Percentiles rank a stretch among this genome's conserved stretches.
Conservation (phyloP, 441 rosid species). For the Lepidium campestre region DNA sequence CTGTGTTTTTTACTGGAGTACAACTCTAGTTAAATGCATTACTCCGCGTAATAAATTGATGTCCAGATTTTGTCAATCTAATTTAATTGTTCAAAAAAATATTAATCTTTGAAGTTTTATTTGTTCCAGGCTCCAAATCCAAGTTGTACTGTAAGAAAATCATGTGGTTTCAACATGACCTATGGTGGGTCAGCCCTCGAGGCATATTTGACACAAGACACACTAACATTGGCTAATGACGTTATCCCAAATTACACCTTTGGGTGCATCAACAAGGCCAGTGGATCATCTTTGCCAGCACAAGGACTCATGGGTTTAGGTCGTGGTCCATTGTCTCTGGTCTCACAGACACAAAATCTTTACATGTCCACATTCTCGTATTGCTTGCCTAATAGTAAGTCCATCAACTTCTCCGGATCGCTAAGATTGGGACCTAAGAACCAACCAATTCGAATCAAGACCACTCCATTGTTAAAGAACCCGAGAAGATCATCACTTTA, state of each 20-base stretch:
- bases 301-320: slow-evolving; percentile 89
- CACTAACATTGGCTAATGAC: slow-evolving; percentile 54
- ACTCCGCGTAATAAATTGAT: too few species aligned
- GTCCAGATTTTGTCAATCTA: too few species aligned
- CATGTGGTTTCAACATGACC: slow-evolving; percentile 72
- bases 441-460: slow-evolving; percentile 73
- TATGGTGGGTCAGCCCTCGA: slow-evolving; percentile 71
- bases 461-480: slow-evolving; percentile 74
- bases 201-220: slow-evolving; percentile 67
- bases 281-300: slow-evolving; percentile 65
- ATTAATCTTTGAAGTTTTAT: background rate
- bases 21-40: too few species aligned
- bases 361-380: slow-evolving; percentile 82
- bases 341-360: slow-evolving; percentile 66
- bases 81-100: too few species aligned
- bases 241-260: slow-evolving; percentile 59
- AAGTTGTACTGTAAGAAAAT: slow-evolving; percentile 50
- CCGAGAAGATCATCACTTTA: slow-evolving; percentile 84
- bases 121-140: slow-evolving; percentile 60
- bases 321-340: slow-evolving; percentile 75
- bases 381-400: slow-evolving; percentile 80
- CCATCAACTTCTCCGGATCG: slow-evolving; percentile 74
- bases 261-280: slow-evolving; percentile 65
- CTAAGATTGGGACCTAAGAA: slow-evolving; percentile 69
- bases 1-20: too few species aligned